Conservation (phyloP, 306 rosid species). For the Lithocarpus polystachyus region DNA sequence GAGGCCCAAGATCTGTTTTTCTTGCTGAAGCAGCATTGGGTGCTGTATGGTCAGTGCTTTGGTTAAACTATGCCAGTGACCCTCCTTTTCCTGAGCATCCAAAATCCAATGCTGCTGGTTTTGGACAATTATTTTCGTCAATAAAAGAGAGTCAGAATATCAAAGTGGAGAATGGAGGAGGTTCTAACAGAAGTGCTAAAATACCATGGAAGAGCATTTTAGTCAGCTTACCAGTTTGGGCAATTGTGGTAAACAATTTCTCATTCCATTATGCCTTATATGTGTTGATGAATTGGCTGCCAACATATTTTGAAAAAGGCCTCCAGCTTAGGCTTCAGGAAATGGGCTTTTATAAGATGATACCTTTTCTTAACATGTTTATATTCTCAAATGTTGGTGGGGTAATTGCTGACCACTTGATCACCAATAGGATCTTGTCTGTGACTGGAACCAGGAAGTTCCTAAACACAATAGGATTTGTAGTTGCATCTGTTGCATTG, state of each 20-base stretch:
- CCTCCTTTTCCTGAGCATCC: constrained; percentile 74
- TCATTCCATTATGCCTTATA: constrained; percentile 93
- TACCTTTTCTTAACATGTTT: constrained; percentile 14
- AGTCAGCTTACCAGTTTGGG: constrained; percentile 88
- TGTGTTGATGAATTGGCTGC: constrained; percentile 43
- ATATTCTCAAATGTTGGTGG: constrained; percentile 27
- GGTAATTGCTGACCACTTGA: constrained; percentile 20
- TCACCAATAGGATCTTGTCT: constrained; percentile 4
- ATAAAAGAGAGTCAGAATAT: constrained; percentile 37
- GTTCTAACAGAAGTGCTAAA: constrained; percentile 18
- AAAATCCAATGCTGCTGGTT: constrained; percentile 76
- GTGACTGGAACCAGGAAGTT: constrained; percentile 20
- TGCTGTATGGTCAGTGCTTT: constrained; percentile 74
- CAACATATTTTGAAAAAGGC: constrained; percentile 19
- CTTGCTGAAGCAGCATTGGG: constrained; percentile 79
- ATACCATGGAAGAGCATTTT: constrained; percentile 86
- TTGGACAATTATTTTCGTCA: constrained; percentile 42
- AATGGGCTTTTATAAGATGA: constrained; percentile 18
- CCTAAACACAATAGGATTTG: constrained; percentile 3
- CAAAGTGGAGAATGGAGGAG: constrained; percentile 3
- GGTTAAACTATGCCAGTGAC: constrained; percentile 71
- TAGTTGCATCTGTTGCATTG: constrained; percentile 24
- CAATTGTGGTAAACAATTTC: constrained; percentile 90
- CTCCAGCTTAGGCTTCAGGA: constrained; percentile 14
- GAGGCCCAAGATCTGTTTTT: constrained; percentile 87